Base-by-base conservation (phyloP, 2,329 filamentous ascomycete genomes). In the Fusarium clavum region DNA sequence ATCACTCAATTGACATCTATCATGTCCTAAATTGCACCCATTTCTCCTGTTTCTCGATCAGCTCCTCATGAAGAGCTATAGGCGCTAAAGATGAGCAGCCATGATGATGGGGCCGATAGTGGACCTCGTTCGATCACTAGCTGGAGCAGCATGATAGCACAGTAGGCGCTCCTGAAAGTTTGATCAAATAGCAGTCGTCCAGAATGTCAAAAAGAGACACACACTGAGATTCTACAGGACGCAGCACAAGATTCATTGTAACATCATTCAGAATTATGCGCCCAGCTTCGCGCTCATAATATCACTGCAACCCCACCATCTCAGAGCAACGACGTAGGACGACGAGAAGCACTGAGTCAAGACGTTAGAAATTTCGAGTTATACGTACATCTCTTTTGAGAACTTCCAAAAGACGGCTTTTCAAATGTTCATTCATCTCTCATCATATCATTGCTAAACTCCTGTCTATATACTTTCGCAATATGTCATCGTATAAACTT, bases 401-500 rank as follows among this genome's bases (percentile, higher is more conserved):
- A 43, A 46, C 47, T 38, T 46, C 34, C 51, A 52, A 55, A 52
- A 61, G 20, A 47, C 49, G n/a, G 25, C 18, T 59, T 58, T 61
- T 61, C 44, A 54, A 20, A 45, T 45, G 24, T 55, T 69, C 27
- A 40, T 43, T 64, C 57, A 41, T 70, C 57, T 60, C 57, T 70
- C 68, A 53, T 72, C 67, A 65, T 40, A 63, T 64, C 66, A 54
- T 62, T 57, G 49, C 57, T 51, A 57, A 67, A 67, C 70, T 70
- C 66, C 68, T 54, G 44, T 71, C 69, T 71, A 71, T 64, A 64
- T n/a, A 43, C 51, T 38, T 47, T 38, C 45, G 38, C 41, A 22
- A 53, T 32, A 47, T 38, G 9, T 60, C 69, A 83, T 38, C 67
- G 22, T 81, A 46, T 29, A 43, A 58, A 76, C 78, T 81, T 84